These are phyloP conservation scores for Entomophthora muscae DNA, from an alignment of 371 early-diverging fungal genomes.

Conservation along the genomic window DNA sequence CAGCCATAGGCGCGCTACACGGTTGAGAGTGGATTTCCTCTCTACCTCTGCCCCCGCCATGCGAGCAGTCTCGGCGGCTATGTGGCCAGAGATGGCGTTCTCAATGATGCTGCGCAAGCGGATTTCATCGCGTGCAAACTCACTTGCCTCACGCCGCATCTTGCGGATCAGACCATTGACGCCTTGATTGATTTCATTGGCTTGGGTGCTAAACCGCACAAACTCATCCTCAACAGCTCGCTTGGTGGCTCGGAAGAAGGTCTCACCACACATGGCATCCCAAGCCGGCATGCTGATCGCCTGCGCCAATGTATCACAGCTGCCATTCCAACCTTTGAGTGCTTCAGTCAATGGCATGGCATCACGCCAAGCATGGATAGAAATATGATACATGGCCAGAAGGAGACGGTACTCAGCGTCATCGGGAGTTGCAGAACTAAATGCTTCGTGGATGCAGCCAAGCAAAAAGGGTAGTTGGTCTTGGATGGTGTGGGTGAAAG, in stretches of 20 bases:
- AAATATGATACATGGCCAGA: background rate
- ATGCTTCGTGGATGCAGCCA: conserved; percentile 12
- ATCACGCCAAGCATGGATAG: background rate
- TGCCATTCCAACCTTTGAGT: background rate
- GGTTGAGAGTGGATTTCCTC: conserved; percentile 11
- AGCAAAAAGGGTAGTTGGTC: conserved; percentile 9
- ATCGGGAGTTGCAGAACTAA: background rate
- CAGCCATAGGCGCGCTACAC: conserved; percentile 16
- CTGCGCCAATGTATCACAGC: conserved; percentile 13
- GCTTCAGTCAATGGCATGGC: background rate
- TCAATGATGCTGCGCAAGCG: conserved; percentile 9
- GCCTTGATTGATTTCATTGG: conserved; percentile 16
- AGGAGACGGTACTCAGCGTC: background rate
- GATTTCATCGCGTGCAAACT: background rate
- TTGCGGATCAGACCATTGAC: conserved; percentile 7
- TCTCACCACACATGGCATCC: conserved; percentile 17
- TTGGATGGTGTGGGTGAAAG: conserved; percentile 9
- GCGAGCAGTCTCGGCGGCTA: conserved; percentile 13
- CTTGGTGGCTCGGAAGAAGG: conserved; percentile 20
- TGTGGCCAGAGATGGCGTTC: conserved; percentile 6
- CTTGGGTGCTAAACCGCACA: conserved; percentile 13
- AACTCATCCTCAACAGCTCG: conserved; percentile 22
- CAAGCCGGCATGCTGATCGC: conserved; percentile 18
- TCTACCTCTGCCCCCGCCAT: conserved; percentile 16
- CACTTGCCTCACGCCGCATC: conserved; percentile 9